Percentiles rank a stretch among this genome's conserved stretches.
phyloP scores from a whole-genome alignment of 441 rosid species.

The California macrophylla region DNA sequence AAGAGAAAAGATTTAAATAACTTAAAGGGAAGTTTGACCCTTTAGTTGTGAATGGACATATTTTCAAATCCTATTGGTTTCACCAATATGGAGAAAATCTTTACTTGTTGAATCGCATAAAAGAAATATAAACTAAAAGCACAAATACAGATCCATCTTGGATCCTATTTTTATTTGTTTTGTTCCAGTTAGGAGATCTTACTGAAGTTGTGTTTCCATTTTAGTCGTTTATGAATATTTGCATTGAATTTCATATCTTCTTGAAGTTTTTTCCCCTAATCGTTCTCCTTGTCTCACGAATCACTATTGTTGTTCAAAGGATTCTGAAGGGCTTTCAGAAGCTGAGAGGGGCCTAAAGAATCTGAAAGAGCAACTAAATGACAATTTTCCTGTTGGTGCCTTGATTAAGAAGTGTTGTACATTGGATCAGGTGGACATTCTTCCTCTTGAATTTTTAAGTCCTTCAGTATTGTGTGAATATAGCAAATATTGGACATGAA shows the following conservation, averaged over 20 bases:
- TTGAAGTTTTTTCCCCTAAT: no score
- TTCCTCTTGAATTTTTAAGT: slow-evolving; percentile 12
- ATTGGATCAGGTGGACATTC: slow-evolving; percentile 68
- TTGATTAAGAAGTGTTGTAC: slow-evolving; percentile 84
- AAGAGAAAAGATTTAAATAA: no score
- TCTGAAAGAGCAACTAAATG: slow-evolving; percentile 73
- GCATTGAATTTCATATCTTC: no score
- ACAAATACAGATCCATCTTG: no score
- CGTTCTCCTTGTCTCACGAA: no score
- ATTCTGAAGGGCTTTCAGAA: slow-evolving; percentile 78
- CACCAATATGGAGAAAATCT: background rate
- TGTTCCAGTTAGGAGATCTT: no score
- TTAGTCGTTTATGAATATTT: no score
- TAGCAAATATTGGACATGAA: background rate
- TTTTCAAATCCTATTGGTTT: background rate
- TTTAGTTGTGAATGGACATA: background rate
- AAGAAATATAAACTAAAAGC: background rate
- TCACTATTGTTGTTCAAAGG: slow-evolving; percentile 39
- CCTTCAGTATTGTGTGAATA: slow-evolving; percentile 5
- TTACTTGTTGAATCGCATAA: background rate
- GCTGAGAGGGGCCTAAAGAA: slow-evolving; percentile 59
- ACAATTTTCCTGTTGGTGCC: slow-evolving; percentile 88
- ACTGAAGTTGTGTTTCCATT: no score
- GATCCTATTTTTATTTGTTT: no score
- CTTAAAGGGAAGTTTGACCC: background rate